A percentile compares a stretch with the other conserved stretches of the same genome.
These are phyloP conservation scores for Sordariomycetes sp. DNA, from an alignment of 2,329 filamentous ascomycete species.

Conservation along the genomic window DNA sequence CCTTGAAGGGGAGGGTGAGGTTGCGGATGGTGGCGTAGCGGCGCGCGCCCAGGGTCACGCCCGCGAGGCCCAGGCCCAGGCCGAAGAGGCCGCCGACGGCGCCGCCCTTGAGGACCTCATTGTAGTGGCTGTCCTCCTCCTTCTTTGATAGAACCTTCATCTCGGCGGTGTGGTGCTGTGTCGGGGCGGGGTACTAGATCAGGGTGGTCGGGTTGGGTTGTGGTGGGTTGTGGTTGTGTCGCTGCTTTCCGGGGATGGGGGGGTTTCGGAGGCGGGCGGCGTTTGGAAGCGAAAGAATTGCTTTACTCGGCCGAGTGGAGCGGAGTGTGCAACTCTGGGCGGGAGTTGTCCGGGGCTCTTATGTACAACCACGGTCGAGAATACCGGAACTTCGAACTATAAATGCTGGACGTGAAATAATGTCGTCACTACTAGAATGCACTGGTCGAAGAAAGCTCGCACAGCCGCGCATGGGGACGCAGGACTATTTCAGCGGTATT, in stretches of 20 bases:
- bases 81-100: slow-evolving; percentile 61
- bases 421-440: too few relatives aligned
- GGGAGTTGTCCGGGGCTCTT: too few relatives aligned
- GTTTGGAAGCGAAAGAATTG: too few relatives aligned
- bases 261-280: not conserved
- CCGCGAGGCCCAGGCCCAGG: slow-evolving; percentile 53
- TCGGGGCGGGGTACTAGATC: not conserved
- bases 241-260: not conserved
- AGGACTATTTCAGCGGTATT: too few relatives aligned
- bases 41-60: slow-evolving; percentile 55
- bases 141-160: slow-evolving; percentile 98
- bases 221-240: not conserved
- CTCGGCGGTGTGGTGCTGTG: slow-evolving; percentile 14
- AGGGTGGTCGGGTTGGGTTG: not conserved
- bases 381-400: too few relatives aligned
- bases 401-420: too few relatives aligned
- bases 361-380: too few relatives aligned
- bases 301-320: too few relatives aligned
- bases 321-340: too few relatives aligned
- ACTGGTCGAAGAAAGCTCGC: too few relatives aligned
- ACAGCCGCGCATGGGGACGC: too few relatives aligned
- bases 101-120: slow-evolving; percentile 69
- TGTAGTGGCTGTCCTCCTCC: slow-evolving; percentile 82
- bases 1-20: slow-evolving; percentile 80
- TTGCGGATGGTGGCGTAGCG: slow-evolving; percentile 70